Evolutionary conservation across 2,329 filamentous ascomycete species (phyloP), one percentile per base, ranked within the genome.

Genomic region (Apiospora arundinis): DNA sequence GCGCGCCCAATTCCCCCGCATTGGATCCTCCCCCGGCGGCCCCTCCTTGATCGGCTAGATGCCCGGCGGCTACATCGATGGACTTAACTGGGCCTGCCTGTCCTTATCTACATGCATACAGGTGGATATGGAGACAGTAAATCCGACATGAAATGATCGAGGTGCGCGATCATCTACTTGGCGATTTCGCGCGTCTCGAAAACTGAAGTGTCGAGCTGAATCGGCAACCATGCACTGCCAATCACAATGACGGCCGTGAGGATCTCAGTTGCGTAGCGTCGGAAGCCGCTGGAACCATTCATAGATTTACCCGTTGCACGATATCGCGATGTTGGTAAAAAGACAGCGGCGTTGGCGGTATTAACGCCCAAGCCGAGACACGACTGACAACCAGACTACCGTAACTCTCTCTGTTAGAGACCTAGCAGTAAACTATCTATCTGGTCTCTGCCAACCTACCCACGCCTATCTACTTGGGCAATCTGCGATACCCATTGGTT

Each of bases 11-110:
- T 32, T 32, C 32, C 49, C 56, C 56, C 56, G 56, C 56, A 63
- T 63, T 63, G 56, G 56, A 40, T 9, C 5, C 8, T 9, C 56
- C 28, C 21, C 28, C 56, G 23, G 12, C 23, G 14, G 8, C 52
- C 56, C 21, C 2, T 21, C 32, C 56, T 63, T 40, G 56, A 63
- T 63, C 56, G 56, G 56, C 56, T 40, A 40, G 56, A 63, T 63
- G 56, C 32, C 56, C 56, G 56, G 56, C 32, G 32, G 56, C 56
- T 63, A 63, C 18, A 32, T 56, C 25, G 49, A 28, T 18, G 25
- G 18, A 23, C 56, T n/a, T 12, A 18, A 11, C 56, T 63, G 56
- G 56, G 21, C 1, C 18, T 23, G 21, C 1, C 18, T 23, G 4
- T n/a, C 18, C 18, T 63, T 40, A 63, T 63, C 56, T 23, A 12